Evolutionary conservation across 2,329 filamentous ascomycete genomes (phyloP).

Genomic region (Apiospora rasikravindrae): DNA sequence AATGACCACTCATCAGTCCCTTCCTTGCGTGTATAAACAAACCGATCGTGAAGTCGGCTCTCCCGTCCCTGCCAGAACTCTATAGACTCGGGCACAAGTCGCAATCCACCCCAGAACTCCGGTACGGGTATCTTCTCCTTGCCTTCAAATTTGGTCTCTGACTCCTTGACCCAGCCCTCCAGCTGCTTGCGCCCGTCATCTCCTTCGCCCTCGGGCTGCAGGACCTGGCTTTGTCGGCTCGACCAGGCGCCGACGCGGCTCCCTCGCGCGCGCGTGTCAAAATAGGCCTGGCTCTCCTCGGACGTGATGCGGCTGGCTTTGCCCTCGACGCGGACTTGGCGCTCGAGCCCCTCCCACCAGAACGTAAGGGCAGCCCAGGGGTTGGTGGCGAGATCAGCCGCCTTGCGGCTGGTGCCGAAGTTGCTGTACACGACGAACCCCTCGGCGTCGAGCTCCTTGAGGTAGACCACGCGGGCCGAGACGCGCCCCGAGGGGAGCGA

Average conservation of each 20-base stretch:
- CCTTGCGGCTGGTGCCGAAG: constrained; percentile 77
- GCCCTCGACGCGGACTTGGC: constrained; percentile 92
- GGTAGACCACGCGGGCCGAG: constrained; percentile 84
- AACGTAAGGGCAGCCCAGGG: constrained; percentile 84
- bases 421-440: constrained; percentile 96
- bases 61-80: constrained; percentile 97
- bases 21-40: constrained; percentile 75
- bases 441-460: constrained; percentile 85
- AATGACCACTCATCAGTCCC: constrained; percentile 63
- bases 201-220: constrained; percentile 52
- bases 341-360: constrained; percentile 85
- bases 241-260: constrained; percentile 92
- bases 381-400: constrained; percentile 73
- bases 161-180: constrained; percentile 77
- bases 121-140: constrained; percentile 85
- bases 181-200: constrained; percentile 76
- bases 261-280: constrained; percentile 73
- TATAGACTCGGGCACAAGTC: constrained; percentile 82
- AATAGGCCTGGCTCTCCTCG: constrained; percentile 76
- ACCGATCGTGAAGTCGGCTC: constrained; percentile 91
- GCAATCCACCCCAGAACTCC: constrained; percentile 91
- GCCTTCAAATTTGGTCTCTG: constrained; percentile 76
- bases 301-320: constrained; percentile 66
- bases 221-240: constrained; percentile 81
- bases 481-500: constrained; percentile 83